These are phyloP conservation scores for Carex scoparia DNA, from an alignment of 176 grass and related monocot genomes.

Conservation along the genomic window DNA sequence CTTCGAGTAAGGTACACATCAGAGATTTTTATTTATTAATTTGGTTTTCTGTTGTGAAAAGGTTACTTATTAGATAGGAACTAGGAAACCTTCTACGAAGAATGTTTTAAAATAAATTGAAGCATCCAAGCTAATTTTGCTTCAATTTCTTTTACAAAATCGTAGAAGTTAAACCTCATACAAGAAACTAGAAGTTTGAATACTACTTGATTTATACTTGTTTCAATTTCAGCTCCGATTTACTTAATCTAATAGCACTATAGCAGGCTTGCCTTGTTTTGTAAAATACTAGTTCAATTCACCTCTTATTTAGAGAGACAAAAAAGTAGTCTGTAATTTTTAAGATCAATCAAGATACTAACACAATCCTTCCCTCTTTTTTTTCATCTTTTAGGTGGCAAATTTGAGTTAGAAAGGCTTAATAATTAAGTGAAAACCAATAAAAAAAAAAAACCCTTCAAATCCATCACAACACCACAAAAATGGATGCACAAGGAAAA, in stretches of 20 bases:
- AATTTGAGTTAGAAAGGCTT: background rate
- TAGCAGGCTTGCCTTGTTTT: background rate
- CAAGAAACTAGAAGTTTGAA: background rate
- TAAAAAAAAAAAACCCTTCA: background rate
- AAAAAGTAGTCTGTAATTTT: background rate
- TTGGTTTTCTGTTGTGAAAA: background rate
- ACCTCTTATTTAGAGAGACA: background rate
- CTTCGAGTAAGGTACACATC: background rate
- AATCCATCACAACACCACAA: background rate
- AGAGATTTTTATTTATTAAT: background rate
- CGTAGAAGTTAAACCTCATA: background rate
- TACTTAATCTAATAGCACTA: background rate
- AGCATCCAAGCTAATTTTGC: background rate
- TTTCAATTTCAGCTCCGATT: background rate
- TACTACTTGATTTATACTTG: background rate
- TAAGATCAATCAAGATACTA: background rate
- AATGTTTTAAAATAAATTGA: background rate
- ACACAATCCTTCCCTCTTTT: background rate
- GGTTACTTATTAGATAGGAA: background rate
- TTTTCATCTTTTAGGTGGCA: background rate
- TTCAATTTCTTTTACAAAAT: background rate
- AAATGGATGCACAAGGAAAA: slow-evolving; percentile 14
- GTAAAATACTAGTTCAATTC: background rate
- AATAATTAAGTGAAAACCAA: background rate
- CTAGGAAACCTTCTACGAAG: too few relatives aligned